A percentile compares a stretch with the other conserved stretches of the same genome.
Evolutionary conservation across 306 rosid genomes (phyloP).

Genomic region (Citrullus amarus): DNA sequence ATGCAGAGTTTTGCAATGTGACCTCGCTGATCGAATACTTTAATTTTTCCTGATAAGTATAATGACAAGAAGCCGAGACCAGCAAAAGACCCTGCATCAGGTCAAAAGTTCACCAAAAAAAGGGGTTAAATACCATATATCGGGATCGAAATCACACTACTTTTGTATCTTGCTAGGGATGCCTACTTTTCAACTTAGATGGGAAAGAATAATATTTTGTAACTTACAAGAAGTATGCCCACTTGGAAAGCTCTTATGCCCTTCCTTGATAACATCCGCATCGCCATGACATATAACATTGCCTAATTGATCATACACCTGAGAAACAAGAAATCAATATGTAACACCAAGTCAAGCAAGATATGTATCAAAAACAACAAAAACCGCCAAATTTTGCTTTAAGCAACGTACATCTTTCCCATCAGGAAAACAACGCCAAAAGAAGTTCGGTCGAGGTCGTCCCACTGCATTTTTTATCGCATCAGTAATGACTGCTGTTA

Average conservation of each 20-base stretch:
- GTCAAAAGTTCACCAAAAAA: neutral
- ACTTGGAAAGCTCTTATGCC: slow-evolving; percentile 91
- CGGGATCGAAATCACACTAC: neutral
- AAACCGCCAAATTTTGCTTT: neutral
- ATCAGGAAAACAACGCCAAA: slow-evolving; percentile 95
- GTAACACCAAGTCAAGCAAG: neutral
- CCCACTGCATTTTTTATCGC: slow-evolving; percentile 78
- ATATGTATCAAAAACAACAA: neutral
- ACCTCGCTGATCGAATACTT: slow-evolving; percentile 58
- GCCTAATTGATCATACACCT: slow-evolving; percentile 67
- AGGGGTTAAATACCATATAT: neutral
- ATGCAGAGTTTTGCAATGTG: slow-evolving; percentile 72
- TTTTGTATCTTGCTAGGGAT: neutral
- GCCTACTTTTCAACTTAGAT: neutral
- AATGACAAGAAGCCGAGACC: slow-evolving; percentile 71
- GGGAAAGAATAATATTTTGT: neutral
- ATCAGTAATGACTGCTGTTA: slow-evolving; percentile 66
- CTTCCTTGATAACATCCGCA: slow-evolving; percentile 53
- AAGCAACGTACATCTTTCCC: slow-evolving; percentile 70
- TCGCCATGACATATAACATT: slow-evolving; percentile 72
- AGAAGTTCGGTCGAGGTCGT: slow-evolving; percentile 93
- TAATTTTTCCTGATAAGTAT: slow-evolving; percentile 68
- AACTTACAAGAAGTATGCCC: slow-evolving; percentile 82
- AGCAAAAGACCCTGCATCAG: slow-evolving; percentile 80
- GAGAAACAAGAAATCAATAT: slow-evolving; percentile 12